Evolutionary conservation across 2,329 filamentous ascomycete genomes (phyloP).

Genomic region (Raffaelea albimanens): DNA sequence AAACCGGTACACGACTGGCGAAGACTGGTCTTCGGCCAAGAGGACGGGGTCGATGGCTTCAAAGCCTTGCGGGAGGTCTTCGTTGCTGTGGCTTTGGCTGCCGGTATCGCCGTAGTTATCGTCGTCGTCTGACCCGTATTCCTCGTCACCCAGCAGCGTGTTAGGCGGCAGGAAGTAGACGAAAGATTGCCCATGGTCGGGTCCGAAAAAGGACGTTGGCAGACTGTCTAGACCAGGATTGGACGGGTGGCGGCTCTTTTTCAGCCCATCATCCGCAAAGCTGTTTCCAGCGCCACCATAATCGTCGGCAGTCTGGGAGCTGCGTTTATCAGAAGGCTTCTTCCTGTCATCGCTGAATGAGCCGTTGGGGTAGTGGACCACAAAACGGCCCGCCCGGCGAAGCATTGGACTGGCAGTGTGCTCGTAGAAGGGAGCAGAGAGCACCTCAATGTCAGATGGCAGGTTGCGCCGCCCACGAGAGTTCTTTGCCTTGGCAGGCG

Average conservation of each 20-base stretch:
- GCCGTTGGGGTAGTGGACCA: not conserved
- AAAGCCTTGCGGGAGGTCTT: too few relatives aligned
- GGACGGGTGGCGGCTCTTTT: too few relatives aligned
- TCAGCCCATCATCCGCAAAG: not conserved
- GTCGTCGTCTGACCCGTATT: not conserved
- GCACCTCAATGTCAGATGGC: conserved; percentile 34
- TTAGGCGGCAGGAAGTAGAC: conserved; percentile 11
- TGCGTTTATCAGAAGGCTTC: not conserved
- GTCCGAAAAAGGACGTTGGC: conserved; percentile 9
- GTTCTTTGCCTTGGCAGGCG: conserved; percentile 4
- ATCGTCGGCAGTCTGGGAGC: not conserved
- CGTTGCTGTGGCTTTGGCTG: not conserved
- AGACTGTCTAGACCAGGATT: conserved; percentile 13
- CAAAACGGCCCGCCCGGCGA: not conserved
- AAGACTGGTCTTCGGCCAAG: not conserved
- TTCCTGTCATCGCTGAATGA: not conserved
- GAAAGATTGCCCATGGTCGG: not conserved
- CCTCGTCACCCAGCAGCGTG: conserved; percentile 7
- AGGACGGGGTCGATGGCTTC: too few relatives aligned
- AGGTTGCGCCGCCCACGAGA: conserved; percentile 24
- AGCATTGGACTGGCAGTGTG: conserved; percentile 2
- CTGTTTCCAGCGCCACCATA: not conserved
- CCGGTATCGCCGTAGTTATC: not conserved
- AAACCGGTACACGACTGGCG: not conserved
- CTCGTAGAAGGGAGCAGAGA: conserved; percentile 41